Evolutionary conservation across 2,329 filamentous ascomycete genomes (phyloP), one percentile per base, ranked within the genome.

Genomic region (Periglandula ipomoeae): DNA sequence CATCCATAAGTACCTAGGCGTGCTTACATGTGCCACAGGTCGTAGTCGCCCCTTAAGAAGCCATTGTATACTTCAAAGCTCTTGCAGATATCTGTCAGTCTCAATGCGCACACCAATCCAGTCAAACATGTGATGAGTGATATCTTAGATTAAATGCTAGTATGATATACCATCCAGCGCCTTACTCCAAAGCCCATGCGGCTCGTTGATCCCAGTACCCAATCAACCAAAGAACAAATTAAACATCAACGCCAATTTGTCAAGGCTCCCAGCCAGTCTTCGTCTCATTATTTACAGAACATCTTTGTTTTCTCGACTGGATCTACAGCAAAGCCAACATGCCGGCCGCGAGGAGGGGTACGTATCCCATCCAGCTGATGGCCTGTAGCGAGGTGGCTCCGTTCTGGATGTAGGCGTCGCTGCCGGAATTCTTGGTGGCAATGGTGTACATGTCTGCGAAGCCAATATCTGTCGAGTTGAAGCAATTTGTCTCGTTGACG

Each of bases 401-500:
- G 48, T 61, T 58, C 35, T 60, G 49, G 39, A 59, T 53, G 53
- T 65, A 65, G 10, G 58, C 55, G 37, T 66, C 59, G 50, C 59
- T 58, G 53, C 66, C 67, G 15, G 71, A 65, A 19, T 65, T 61
- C 50, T 69, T 69, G 24, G 72, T 76, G 46, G 75, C 75, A 59
- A 83, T 75, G 51, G 84, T 82, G 72, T 89, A 96, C 55, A 95
- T 73, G 55, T 84, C 75, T 48, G 86, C 77, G 71, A 93, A 90
- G 54, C 78, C 78, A 57, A 95, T 81, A 49, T 87, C 73, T 41
- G 78, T 82, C 51, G 84, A 87, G 72, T 97, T 97, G 74, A 85
- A 89, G 75, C 91, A 97, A 69, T 95, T 96, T 13, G 80, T 76
- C 51, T 75, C 72, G 62, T 86, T 95, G 56, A 96, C 87, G 56